Percentiles rank a stretch among this genome's conserved stretches.
Evolutionary conservation across 2,329 filamentous ascomycete genomes (phyloP).

Genomic region (Monilinia vaccinii-corymbosi): DNA sequence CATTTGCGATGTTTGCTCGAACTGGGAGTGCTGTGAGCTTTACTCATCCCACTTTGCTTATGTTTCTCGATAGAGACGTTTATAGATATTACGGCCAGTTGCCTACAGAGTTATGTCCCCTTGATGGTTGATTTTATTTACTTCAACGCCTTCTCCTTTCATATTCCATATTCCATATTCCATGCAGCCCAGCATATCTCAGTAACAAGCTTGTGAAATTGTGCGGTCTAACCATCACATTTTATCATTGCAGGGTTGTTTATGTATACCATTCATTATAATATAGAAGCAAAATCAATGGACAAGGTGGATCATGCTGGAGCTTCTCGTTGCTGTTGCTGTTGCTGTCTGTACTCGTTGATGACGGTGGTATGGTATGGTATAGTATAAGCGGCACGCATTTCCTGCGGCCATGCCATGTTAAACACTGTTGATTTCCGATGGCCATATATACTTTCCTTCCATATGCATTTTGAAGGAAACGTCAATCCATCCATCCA

Average conservation of each 20-base stretch:
- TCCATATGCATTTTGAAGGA: background rate
- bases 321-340: background rate
- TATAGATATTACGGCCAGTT: constrained; percentile 3
- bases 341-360: background rate
- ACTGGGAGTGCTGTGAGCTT: background rate
- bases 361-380: no score
- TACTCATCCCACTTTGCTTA: background rate
- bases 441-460: background rate
- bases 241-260: no score
- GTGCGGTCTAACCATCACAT: no score
- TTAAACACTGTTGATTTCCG: background rate
- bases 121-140: background rate
- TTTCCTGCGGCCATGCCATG: background rate
- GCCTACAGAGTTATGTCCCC: background rate
- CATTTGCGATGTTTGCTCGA: background rate
- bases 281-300: no score
- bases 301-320: no score
- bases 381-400: background rate
- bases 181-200: no score
- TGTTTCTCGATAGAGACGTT: background rate
- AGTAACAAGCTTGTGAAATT: no score
- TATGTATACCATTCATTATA: no score
- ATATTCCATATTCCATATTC: no score
- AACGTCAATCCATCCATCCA: no score
- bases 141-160: background rate